Conservation (phyloP, 1,284 basidiomycete genomes). For the Ustilago hordei region DNA sequence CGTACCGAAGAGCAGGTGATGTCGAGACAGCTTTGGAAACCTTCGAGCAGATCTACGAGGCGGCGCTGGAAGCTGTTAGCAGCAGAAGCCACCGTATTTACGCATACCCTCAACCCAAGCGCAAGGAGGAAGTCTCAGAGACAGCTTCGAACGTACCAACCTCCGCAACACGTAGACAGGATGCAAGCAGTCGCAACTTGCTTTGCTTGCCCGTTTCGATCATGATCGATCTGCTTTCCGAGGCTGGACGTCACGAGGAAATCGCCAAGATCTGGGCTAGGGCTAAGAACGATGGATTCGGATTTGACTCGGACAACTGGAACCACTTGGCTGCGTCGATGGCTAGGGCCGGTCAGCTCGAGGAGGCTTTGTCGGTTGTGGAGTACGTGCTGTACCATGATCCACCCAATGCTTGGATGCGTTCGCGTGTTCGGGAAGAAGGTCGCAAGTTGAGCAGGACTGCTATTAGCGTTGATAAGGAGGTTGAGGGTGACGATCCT, state of each 20-base stretch:
- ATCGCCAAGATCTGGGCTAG: conserved; percentile 79
- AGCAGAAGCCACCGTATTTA: conserved; percentile 47
- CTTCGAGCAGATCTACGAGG: conserved; percentile 79
- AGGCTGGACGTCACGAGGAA: conserved; percentile 74
- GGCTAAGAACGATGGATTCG: conserved; percentile 78
- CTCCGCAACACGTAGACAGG: conserved; percentile 16
- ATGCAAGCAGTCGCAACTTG: conserved; percentile 72
- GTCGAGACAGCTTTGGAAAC: conserved; percentile 75
- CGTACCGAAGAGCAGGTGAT: conserved; percentile 77
- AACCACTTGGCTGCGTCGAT: conserved; percentile 84
- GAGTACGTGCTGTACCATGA: conserved; percentile 77
- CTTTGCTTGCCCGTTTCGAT: conserved; percentile 86
- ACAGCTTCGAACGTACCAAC: not conserved
- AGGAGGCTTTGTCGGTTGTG: conserved; percentile 84
- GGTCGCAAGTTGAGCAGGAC: not conserved
- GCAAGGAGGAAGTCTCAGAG: not conserved
- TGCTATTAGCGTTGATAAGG: not conserved
- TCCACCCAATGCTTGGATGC: conserved; percentile 32
- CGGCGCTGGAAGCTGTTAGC: conserved; percentile 70
- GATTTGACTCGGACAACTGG: conserved; percentile 92
- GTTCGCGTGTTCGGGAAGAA: conserved; percentile 4
- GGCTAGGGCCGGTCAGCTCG: conserved; percentile 81
- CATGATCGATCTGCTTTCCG: conserved; percentile 76
- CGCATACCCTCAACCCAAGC: conserved; percentile 20
- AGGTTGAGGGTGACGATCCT: not conserved